Evolutionary conservation across 192 early-diverging fungal species (phyloP), one percentile per base, ranked within the genome.

Genomic region (Entophlyctis helioformis): DNA sequence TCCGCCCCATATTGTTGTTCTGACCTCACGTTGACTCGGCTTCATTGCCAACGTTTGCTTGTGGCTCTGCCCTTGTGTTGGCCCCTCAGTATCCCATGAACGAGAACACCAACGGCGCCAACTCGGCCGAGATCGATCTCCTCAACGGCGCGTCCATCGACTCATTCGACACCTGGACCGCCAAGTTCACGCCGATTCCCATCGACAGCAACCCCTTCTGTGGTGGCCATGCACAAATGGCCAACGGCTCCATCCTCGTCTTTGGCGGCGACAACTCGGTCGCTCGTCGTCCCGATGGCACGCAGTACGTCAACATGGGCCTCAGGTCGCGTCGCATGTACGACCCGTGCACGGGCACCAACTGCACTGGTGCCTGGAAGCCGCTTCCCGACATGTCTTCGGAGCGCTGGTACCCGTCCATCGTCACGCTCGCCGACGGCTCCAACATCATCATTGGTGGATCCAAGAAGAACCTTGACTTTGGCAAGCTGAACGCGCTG

Each of bases 381-480:
- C 46, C 48, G 26, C 33, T 26, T 20, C 10, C 23, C 5, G 7
- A 11, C 26, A 67, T 67, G 64, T 44, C 46, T 9, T 33, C 43
- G 5, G 12, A 52, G 46, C 21, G 66, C 11, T 68, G 66, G 66
- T 68, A 68, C 42, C 66, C 66, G 3, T 64, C 57, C 29, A 55
- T 63, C 10, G 37, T 65, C 12, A 65, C 59, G 15, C 40, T 51
- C 31, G 26, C 16, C 1, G 50, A 42, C 27, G 57, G 57, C 10
- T 54, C 23, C 24, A 50, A 58, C 56, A 2, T 58, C n/a, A 28
- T 26, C 42, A 41, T 46, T 46, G 37, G 40, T 1, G 43, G 38
- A 31, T 35, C 28, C 15, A 15, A 16, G 16, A 8, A 39, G 16
- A 6, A 4, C 18, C 5, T 39, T 4, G 21, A 27, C n/a, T 48